Conservation (phyloP, 805 yeast genomes). For the Saturnispora besseyi region DNA sequence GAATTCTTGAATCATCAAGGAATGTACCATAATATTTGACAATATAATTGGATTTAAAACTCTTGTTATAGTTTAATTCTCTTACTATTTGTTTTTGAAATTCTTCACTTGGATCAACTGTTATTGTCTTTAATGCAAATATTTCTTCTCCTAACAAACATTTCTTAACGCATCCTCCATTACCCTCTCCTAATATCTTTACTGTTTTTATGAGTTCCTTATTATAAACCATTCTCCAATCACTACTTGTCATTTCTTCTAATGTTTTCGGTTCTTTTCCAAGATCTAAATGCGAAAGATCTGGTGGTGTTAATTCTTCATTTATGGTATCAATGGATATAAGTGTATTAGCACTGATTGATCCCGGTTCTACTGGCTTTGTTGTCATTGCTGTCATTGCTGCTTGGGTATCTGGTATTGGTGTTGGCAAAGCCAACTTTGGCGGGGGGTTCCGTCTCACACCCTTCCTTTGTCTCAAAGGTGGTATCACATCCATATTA, state of each 20-base stretch:
- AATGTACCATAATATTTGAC: slow-evolving; percentile 93
- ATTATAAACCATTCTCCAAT: slow-evolving; percentile 60
- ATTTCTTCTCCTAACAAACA: slow-evolving; percentile 53
- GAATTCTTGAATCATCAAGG: slow-evolving; percentile 68
- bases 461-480: background rate
- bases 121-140: slow-evolving; percentile 76
- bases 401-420: background rate
- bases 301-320: background rate
- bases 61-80: slow-evolving; percentile 80
- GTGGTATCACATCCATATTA: background rate
- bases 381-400: background rate
- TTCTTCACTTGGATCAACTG: slow-evolving; percentile 74
- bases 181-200: slow-evolving; percentile 82
- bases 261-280: slow-evolving; percentile 7
- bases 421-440: background rate
- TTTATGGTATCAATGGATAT: background rate
- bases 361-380: background rate
- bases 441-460: slow-evolving; percentile 1
- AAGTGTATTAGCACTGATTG: background rate
- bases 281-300: background rate
- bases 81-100: slow-evolving; percentile 84
- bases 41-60: slow-evolving; percentile 74
- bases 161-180: slow-evolving; percentile 83
- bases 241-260: slow-evolving; percentile 43
- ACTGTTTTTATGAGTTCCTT: slow-evolving; percentile 56